Evolutionary conservation across 257 asterid species (phyloP).

Genomic region (Solanum medicagineum): DNA sequence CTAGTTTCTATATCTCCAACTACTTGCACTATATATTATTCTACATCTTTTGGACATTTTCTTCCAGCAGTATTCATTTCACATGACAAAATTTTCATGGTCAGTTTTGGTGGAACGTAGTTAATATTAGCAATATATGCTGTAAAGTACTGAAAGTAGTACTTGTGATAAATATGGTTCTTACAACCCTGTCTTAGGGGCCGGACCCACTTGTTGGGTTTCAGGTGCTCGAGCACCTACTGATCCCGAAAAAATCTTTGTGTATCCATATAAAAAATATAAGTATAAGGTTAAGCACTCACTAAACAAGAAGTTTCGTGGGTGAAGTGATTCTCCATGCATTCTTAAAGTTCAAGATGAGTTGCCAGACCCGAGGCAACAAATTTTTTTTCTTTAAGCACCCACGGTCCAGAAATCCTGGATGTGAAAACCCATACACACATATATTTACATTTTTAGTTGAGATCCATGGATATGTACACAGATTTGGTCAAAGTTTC

Average conservation of each 20-base stretch:
- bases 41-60: not conserved
- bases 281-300: no score
- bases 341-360: no score
- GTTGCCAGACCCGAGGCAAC: no score
- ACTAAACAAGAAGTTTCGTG: no score
- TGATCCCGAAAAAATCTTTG: no score
- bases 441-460: not conserved
- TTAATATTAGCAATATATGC: not conserved
- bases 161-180: not conserved
- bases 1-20: not conserved
- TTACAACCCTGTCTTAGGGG: not conserved
- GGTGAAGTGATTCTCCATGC: no score
- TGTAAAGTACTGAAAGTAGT: not conserved
- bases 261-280: no score
- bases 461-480: not conserved
- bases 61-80: not conserved
- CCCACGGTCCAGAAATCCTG: no score
- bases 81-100: not conserved
- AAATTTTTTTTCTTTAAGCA: no score
- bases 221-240: no score
- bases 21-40: not conserved
- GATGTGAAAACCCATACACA: not conserved
- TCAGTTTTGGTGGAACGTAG: not conserved
- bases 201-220: no score
- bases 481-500: not conserved